phyloP scores from a whole-genome alignment of 768 basidiomycete genomes.

The Auriscalpium microsporum region DNA sequence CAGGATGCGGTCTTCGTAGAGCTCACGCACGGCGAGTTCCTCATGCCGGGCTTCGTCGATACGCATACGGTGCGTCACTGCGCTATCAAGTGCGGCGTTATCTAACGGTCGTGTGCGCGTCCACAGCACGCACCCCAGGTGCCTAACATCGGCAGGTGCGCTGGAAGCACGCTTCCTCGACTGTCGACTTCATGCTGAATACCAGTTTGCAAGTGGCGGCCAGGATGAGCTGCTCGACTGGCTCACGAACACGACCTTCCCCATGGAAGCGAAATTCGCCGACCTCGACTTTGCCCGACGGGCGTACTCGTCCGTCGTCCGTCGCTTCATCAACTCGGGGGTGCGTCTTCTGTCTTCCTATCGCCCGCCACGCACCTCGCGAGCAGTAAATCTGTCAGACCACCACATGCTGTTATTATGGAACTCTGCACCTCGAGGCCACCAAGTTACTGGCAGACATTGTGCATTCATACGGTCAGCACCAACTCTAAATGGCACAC shows the following conservation, averaged over 20 bases:
- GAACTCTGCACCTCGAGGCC: constrained; percentile 68
- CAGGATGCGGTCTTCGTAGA: constrained; percentile 27
- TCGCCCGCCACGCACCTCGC: background rate
- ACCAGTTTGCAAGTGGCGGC: constrained; percentile 52
- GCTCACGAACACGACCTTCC: constrained; percentile 81
- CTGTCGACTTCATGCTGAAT: too few relatives aligned
- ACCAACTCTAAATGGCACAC: background rate
- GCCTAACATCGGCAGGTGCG: constrained; percentile 60
- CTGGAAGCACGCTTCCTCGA: background rate
- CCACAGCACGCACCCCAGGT: constrained; percentile 73
- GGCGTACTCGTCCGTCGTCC: constrained; percentile 65
- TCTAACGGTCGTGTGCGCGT: background rate
- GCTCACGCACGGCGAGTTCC: constrained; percentile 42
- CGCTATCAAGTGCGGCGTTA: background rate
- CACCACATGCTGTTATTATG: constrained; percentile 91
- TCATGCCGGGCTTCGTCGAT: constrained; percentile 86
- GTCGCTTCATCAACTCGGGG: constrained; percentile 61
- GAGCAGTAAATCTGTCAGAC: constrained; percentile 41
- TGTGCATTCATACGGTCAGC: constrained; percentile 49
- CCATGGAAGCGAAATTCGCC: constrained; percentile 69
- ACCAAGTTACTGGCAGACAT: constrained; percentile 79
- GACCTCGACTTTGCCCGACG: constrained; percentile 61
- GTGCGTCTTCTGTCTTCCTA: constrained; percentile 36
- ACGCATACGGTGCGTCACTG: constrained; percentile 69
- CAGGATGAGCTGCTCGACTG: constrained; percentile 86